Percentiles rank a stretch among this genome's conserved stretches.
These are phyloP conservation scores for Physcia stellaris DNA, from an alignment of 495 filamentous ascomycete genomes.

Conservation along the genomic window DNA sequence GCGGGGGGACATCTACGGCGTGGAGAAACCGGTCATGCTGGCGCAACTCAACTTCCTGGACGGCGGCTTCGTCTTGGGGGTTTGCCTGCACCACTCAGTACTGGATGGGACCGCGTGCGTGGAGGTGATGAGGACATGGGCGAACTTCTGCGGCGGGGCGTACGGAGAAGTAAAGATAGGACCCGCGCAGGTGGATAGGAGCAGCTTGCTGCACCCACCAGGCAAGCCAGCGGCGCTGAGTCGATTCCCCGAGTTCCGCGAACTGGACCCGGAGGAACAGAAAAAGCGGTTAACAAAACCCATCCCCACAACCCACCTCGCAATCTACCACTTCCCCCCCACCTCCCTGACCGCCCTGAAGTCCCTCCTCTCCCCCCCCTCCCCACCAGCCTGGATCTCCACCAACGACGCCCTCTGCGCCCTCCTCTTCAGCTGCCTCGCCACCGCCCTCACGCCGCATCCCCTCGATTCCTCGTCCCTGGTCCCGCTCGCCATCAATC, in stretches of 20 bases:
- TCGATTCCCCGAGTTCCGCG: neutral
- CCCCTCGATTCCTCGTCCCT: neutral
- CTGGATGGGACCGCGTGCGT: neutral
- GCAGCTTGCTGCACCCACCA: neutral
- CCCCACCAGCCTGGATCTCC: neutral
- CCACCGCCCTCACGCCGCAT: neutral
- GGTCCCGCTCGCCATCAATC: neutral
- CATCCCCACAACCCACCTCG: neutral
- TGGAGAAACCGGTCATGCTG: neutral
- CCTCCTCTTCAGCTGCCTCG: neutral
- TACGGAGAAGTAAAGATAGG: neutral
- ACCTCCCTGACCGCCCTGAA: neutral
- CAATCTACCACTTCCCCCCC: neutral
- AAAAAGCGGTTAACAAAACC: neutral
- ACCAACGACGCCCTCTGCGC: conserved; percentile 2
- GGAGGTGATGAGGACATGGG: neutral
- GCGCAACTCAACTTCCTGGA: neutral
- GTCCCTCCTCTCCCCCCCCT: neutral
- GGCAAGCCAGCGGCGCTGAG: neutral
- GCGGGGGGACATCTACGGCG: neutral
- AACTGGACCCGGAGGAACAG: neutral
- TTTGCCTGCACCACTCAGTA: neutral
- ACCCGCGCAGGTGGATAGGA: neutral
- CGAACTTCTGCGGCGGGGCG: neutral
- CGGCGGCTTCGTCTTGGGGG: neutral